Base-by-base conservation (phyloP, 768 basidiomycete species). In the Punctularia strigosozonata region DNA sequence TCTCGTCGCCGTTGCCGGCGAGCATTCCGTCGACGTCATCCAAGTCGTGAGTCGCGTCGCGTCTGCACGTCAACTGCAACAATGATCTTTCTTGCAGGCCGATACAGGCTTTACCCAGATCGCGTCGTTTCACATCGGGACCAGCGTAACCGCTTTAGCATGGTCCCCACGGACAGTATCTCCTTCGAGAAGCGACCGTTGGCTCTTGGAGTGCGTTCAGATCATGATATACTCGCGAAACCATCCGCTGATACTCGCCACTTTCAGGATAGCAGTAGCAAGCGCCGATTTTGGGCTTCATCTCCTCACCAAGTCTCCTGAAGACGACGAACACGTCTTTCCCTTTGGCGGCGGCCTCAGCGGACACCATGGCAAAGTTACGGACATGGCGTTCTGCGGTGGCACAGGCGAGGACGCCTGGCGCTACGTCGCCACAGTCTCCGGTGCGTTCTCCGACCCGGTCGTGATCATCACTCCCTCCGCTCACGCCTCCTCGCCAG, bases 381-480 rank as follows among this genome's bases (percentile, higher is more conserved):
- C 77, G 46, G 84, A 78, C 46, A 78, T 89, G 66, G 64, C 74
- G 18, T 89, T 85, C 49, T 85, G 81, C 53, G 84, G 85, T 1
- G 83, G 84, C 2, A 73, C 67, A 46, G 73, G 72, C 31, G 68
- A 73, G 45, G 81, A 85, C 48, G 72, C 68, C 46, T 62, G 69
- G 31, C 70, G 81, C 46, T 85, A 87, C 57, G 71, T 89, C 43
- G 86, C 82, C 6, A 83, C 84, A 7, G 80, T 85, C 21, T 84
- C 85, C 40, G 84, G 85, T 77, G 50, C 41, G 59, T 80, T 85
- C 21, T 84, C 85, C 40, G 84, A 84, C 77, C 50, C 41, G 59
- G 37, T 13, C 39, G 19, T 33, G 21, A 18, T 10, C 22, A 20
- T 43, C 19, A 20, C 37, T 19, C 40, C 46, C 32, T 45, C 30